A percentile compares a stretch with the other conserved stretches of the same genome.
Conservation (phyloP, 1,284 basidiomycete species). For the Moesziomyces sp. region DNA sequence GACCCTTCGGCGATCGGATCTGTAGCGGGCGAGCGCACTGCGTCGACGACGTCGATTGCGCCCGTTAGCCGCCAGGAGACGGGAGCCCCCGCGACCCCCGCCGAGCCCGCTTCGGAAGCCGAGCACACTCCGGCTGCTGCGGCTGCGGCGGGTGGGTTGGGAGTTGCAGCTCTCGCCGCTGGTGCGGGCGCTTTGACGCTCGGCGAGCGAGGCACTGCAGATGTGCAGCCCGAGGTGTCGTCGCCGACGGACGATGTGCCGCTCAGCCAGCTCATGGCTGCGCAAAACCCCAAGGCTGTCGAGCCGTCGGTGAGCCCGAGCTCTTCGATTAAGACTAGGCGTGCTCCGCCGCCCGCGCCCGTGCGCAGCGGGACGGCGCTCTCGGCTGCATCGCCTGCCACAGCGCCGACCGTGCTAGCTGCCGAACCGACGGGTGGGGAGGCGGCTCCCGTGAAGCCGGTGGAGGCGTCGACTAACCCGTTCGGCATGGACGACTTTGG, state of each 20-base stretch:
- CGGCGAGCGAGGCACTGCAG: conserved; percentile 32
- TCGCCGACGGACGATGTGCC: conserved; percentile 42
- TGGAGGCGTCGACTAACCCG: conserved; percentile 31
- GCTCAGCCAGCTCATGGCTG: conserved; percentile 38
- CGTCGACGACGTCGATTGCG: conserved; percentile 40
- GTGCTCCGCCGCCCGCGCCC: conserved; percentile 59
- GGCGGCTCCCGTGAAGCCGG: conserved; percentile 17
- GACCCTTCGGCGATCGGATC: conserved; percentile 40
- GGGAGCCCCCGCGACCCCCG: conserved; percentile 8
- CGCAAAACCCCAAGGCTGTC: conserved; percentile 6
- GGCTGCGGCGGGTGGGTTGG: conserved; percentile 29
- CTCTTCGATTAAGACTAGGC: conserved; percentile 52
- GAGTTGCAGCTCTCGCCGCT: conserved; percentile 29
- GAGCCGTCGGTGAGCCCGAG: conserved; percentile 28
- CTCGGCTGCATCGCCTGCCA: conserved; percentile 26
- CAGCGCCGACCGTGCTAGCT: conserved; percentile 17
- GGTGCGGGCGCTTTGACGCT: conserved; percentile 37
- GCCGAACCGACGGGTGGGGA: conserved; percentile 17
- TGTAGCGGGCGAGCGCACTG: conserved; percentile 21
- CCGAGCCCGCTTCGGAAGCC: conserved; percentile 1
- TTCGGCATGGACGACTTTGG: conserved; percentile 49
- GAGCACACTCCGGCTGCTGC: conserved; percentile 19
- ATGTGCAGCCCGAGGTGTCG: conserved; percentile 9
- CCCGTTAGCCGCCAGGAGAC: conserved; percentile 40
- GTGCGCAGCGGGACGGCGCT: conserved; percentile 37